Conservation (phyloP, 2,329 filamentous ascomycete genomes). For the Ascosphaera pollenicola region DNA sequence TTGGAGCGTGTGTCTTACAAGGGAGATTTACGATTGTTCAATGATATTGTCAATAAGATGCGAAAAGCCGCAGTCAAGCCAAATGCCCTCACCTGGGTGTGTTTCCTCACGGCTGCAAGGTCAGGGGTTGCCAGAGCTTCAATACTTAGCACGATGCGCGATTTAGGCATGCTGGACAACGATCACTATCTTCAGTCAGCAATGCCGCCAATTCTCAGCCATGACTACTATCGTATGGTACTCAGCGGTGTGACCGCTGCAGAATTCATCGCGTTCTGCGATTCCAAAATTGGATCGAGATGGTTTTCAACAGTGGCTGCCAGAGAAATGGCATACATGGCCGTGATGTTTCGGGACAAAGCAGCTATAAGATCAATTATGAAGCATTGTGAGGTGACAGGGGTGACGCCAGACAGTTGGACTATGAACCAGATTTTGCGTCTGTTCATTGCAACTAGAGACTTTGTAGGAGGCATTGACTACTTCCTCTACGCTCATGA, state of each 20-base stretch:
- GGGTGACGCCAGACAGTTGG: constrained; percentile 9
- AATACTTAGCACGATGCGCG: constrained; percentile 13
- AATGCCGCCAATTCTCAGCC: constrained; percentile 12
- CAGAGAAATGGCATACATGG: constrained; percentile 17
- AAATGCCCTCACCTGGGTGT: constrained; percentile 21
- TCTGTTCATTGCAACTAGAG: constrained; percentile 9
- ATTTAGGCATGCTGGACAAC: constrained; percentile 12
- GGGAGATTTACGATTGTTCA: constrained; percentile 19
- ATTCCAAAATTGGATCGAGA: constrained; percentile 12
- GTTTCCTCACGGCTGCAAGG: constrained; percentile 9
- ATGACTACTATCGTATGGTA: constrained; percentile 14
- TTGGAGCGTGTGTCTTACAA: constrained; percentile 16
- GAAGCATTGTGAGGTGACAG: constrained; percentile 11
- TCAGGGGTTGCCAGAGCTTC: too few species aligned
- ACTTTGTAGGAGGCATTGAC: constrained; percentile 4
- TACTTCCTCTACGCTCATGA: constrained; percentile 5
- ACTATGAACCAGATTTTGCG: constrained; percentile 12
- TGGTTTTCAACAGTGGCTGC: constrained; percentile 17
- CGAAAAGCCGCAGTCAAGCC: constrained; percentile 15
- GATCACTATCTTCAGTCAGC: constrained; percentile 8
- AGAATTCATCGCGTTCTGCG: constrained; percentile 18
- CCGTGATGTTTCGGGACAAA: constrained; percentile 9
- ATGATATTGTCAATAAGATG: constrained; percentile 18
- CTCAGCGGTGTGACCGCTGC: constrained; percentile 13
- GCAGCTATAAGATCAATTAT: constrained; percentile 12